Percentiles rank a stretch among this genome's conserved stretches.
Conservation (phyloP, 192 early-diverging fungal species). For the Entrophospora sp. region DNA sequence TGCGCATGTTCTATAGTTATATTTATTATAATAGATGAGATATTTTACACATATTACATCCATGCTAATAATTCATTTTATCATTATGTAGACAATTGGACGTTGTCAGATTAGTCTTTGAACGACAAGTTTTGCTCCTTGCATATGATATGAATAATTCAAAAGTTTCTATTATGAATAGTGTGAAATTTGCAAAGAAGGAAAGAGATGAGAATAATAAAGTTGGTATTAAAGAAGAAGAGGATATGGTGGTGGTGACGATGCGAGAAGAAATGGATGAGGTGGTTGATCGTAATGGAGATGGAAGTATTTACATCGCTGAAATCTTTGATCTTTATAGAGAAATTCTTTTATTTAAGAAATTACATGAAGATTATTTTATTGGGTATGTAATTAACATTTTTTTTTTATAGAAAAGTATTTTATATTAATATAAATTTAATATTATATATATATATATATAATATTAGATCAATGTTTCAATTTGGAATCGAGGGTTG, state of each 20-base stretch:
- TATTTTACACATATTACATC: no score
- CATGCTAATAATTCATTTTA: no score
- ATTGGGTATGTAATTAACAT: slow-evolving; percentile 27
- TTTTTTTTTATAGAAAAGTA: not conserved
- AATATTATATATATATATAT: not conserved
- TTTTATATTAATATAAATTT: not conserved
- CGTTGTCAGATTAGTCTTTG: slow-evolving; percentile 39
- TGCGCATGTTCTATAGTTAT: no score
- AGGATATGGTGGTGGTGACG: no score
- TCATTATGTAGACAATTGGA: slow-evolving; percentile 17
- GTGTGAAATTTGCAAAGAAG: slow-evolving; percentile 27
- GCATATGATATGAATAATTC: slow-evolving; percentile 48
- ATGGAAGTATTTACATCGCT: slow-evolving; percentile 36
- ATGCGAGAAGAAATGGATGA: no score
- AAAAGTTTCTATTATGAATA: slow-evolving; percentile 21
- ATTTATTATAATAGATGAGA: no score
- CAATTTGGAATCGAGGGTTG: slow-evolving; percentile 62
- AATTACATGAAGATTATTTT: slow-evolving; percentile 39
- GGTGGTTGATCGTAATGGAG: no score
- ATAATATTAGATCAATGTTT: slow-evolving; percentile 24
- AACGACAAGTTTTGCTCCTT: slow-evolving; percentile 43
- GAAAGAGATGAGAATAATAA: no score
- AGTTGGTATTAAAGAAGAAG: no score
- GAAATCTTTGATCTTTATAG: slow-evolving; percentile 49
- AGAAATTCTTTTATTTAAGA: slow-evolving; percentile 35